Conservation (phyloP, 108 stramenopile species). For the Skeletonema costatum region DNA sequence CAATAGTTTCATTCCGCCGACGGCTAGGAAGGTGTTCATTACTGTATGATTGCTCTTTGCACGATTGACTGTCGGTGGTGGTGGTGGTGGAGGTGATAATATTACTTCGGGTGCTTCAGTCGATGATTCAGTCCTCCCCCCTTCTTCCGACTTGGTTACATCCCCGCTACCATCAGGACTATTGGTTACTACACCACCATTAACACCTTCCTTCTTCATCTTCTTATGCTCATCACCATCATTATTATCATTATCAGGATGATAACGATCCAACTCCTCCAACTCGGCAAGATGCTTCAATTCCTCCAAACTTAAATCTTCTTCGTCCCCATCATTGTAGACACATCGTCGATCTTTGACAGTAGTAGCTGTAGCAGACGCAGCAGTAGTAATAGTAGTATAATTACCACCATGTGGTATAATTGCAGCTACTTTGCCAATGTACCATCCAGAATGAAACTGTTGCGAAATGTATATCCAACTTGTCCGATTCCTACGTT, state of each 20-base stretch:
- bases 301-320: slow-evolving; percentile 42
- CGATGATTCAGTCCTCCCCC: neutral
- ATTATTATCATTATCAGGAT: neutral
- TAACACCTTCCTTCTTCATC: neutral
- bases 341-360: slow-evolving; percentile 26
- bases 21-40: neutral
- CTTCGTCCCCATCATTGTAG: slow-evolving; percentile 38
- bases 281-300: slow-evolving; percentile 28
- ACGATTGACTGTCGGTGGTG: neutral
- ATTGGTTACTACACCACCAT: neutral
- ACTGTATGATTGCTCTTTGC: neutral
- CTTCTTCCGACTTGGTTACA: neutral
- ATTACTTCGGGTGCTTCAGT: neutral
- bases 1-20: slow-evolving; percentile 38
- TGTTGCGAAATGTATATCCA: slow-evolving; percentile 44
- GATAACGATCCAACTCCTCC: slow-evolving; percentile 9
- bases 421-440: slow-evolving; percentile 30
- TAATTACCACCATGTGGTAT: neutral
- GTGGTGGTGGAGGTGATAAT: neutral
- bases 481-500: slow-evolving; percentile 6
- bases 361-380: neutral
- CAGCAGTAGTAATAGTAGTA: too few relatives aligned
- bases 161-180: neutral
- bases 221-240: neutral
- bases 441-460: slow-evolving; percentile 40